Evolutionary conservation across 306 rosid species (phyloP), one percentile per base, ranked within the genome.

Genomic region (Canavalia gladiata): DNA sequence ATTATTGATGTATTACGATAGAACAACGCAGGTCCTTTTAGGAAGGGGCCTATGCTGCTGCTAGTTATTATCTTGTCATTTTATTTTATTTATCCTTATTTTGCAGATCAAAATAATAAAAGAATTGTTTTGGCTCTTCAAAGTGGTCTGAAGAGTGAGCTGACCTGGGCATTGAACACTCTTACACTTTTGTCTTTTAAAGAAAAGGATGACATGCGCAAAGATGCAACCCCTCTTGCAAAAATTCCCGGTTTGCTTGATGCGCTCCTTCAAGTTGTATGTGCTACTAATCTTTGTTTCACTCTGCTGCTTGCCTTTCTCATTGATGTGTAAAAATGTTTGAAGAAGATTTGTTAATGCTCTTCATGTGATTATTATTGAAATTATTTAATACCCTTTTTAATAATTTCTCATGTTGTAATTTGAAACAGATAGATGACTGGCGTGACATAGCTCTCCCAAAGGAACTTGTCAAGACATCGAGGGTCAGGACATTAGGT

Each of bases 391-490:
- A 9, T 41, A 25, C 37, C 39, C 18, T 8, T 42, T 56, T 68
- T 30, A 18, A 50, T 74, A 39, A 7, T 46, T 1, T 18, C 8
- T 72, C 72, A 31, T 72, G 75, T 74, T 45, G 0, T 82, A 41
- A 58, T 50, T 49, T 81, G 80, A 49, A 77, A 85, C 89, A 96
- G 99, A 92, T 96, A 76, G 98, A 92, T 82, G 98, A 96, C 79
- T 96, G 99, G 99, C 97, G 97, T 77, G 99, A 96, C 74, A 87
- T 96, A 77, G 94, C 94, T 2, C 90, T 93, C 74, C 96, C 97
- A 0, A 92, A 87, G 84, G 97, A 96, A 35, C 83, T 86, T 18
- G 87, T 75, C 29, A 93, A 84, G 90, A 78, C 68, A 1, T 85
- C 88, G 0, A 92, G 97, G 81, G 89, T 88, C 30, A 88, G 98